Percentiles rank a stretch among this genome's conserved stretches.
These are phyloP conservation scores for Tylopilus sp. DNA, from an alignment of 1,284 basidiomycete species.

Conservation along the genomic window DNA sequence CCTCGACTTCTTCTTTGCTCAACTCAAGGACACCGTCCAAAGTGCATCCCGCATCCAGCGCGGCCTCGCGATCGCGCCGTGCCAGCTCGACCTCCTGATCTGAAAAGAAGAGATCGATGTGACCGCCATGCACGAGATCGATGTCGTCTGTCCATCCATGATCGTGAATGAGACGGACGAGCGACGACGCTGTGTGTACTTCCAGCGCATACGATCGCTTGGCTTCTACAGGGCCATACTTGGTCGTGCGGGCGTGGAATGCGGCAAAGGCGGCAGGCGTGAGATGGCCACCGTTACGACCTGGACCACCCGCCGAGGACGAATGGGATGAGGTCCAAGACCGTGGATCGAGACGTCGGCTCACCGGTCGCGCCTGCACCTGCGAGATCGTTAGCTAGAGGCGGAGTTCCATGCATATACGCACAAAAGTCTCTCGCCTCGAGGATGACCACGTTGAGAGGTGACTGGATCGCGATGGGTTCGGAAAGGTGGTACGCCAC, in stretches of 20 bases:
- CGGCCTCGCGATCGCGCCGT: slow-evolving; percentile 49
- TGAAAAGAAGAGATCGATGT: slow-evolving; percentile 50
- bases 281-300: slow-evolving; percentile 77
- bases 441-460: slow-evolving; percentile 53
- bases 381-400: slow-evolving; percentile 28
- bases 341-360: slow-evolving; percentile 5
- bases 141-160: slow-evolving; percentile 46
- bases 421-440: slow-evolving; percentile 79
- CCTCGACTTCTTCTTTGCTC: slow-evolving; percentile 43
- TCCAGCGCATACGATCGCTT: slow-evolving; percentile 56
- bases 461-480: slow-evolving; percentile 26
- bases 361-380: slow-evolving; percentile 79
- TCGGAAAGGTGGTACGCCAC: slow-evolving; percentile 65
- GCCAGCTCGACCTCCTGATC: slow-evolving; percentile 40
- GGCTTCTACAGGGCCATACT: slow-evolving; percentile 54
- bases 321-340: neutral
- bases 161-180: slow-evolving; percentile 49
- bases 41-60: slow-evolving; percentile 50
- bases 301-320: slow-evolving; percentile 37
- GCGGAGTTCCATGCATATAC: slow-evolving; percentile 22
- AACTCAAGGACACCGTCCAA: slow-evolving; percentile 48
- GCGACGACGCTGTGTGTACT: slow-evolving; percentile 46
- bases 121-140: slow-evolving; percentile 62
- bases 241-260: slow-evolving; percentile 40
- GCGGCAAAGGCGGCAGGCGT: slow-evolving; percentile 48